Evolutionary conservation across 2,329 filamentous ascomycete genomes (phyloP).

Genomic region (Scorias spongiosa): DNA sequence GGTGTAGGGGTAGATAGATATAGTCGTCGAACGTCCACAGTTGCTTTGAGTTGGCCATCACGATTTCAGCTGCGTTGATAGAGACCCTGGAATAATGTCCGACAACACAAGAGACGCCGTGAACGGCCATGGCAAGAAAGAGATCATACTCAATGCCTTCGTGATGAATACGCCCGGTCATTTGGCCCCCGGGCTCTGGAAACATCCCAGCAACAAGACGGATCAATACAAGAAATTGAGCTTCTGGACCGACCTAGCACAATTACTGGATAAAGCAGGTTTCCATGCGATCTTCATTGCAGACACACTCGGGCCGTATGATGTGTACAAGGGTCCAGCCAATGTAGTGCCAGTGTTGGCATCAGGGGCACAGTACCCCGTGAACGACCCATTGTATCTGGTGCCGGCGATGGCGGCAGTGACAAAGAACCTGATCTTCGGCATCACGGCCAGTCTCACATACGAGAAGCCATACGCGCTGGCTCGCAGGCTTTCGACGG

Average conservation of each 20-base stretch:
- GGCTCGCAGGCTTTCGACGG: conserved; percentile 20
- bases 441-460: conserved; percentile 23
- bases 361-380: conserved; percentile 52
- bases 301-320: conserved; percentile 33
- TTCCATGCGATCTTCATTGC: conserved; percentile 39
- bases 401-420: conserved; percentile 32
- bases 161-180: conserved; percentile 37
- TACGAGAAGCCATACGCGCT: conserved; percentile 23
- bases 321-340: conserved; percentile 27
- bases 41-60: too few relatives aligned
- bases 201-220: conserved; percentile 18
- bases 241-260: conserved; percentile 33
- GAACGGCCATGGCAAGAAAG: conserved; percentile 15
- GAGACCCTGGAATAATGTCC: too few relatives aligned
- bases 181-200: conserved; percentile 25
- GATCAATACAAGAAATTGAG: conserved; percentile 23
- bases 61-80: too few relatives aligned
- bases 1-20: too few relatives aligned
- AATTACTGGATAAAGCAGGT: conserved; percentile 32
- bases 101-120: conserved; percentile 1
- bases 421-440: conserved; percentile 28
- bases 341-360: conserved; percentile 32
- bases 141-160: conserved; percentile 15
- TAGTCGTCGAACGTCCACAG: too few relatives aligned
- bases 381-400: conserved; percentile 37